Percentiles rank a stretch among this genome's conserved stretches.
Evolutionary conservation across 371 early-diverging fungal genomes (phyloP).

Genomic region (Haplosporangium sp.): DNA sequence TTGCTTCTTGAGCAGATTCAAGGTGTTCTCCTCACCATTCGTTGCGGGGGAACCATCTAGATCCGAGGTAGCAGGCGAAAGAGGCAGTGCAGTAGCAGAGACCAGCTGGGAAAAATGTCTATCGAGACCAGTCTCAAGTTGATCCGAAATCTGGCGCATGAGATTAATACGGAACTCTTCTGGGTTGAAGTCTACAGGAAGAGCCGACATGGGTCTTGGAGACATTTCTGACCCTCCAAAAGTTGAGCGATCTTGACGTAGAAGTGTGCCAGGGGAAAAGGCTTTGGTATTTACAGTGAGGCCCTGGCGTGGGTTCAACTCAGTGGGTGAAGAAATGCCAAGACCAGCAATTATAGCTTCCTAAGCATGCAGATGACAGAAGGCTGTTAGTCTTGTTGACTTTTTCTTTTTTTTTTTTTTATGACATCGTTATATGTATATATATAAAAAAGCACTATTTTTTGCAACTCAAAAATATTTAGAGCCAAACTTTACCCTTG

Average conservation of each 20-base stretch:
- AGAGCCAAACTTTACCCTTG: constrained; percentile 19
- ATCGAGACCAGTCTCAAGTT: constrained; percentile 52
- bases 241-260: constrained; percentile 43
- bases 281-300: constrained; percentile 47
- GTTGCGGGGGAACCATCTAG: constrained; percentile 15
- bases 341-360: constrained; percentile 37
- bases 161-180: constrained; percentile 49
- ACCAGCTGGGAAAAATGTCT: constrained; percentile 48
- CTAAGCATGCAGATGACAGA: constrained; percentile 9
- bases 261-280: constrained; percentile 20
- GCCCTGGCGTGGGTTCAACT: constrained; percentile 14
- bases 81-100: constrained; percentile 37
- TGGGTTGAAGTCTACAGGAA: constrained; percentile 34
- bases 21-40: constrained; percentile 10
- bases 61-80: constrained; percentile 44
- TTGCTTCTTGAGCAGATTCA: constrained; percentile 23
- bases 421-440: neutral
- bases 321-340: constrained; percentile 45
- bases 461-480: too few relatives aligned
- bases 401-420: constrained; percentile 13
- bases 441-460: neutral
- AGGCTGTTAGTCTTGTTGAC: neutral
- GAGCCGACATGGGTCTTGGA: constrained; percentile 26
- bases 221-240: constrained; percentile 32
- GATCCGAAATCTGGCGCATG: constrained; percentile 48